phyloP scores from a whole-genome alignment of 768 basidiomycete species.

The Chalciporus piperatus region DNA sequence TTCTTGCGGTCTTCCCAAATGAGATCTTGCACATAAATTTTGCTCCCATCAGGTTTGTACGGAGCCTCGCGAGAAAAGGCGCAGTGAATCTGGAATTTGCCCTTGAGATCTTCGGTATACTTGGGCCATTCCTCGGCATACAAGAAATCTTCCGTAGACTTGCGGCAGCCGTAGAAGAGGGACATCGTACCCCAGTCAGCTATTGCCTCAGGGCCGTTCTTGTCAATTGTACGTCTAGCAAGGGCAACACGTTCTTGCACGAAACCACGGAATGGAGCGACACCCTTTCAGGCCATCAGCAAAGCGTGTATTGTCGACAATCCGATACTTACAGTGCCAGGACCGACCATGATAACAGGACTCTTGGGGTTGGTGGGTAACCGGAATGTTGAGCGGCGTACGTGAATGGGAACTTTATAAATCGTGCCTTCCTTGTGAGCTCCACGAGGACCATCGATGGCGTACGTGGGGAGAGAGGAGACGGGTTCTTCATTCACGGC shows the following conservation, averaged over 20 bases:
- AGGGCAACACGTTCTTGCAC: constrained; percentile 97
- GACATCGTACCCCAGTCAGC: constrained; percentile 94
- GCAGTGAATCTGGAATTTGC: constrained; percentile 84
- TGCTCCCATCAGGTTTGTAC: constrained; percentile 87
- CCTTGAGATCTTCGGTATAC: constrained; percentile 82
- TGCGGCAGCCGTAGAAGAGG: constrained; percentile 96
- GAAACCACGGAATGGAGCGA: constrained; percentile 99
- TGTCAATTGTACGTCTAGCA: constrained; percentile 90
- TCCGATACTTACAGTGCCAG: constrained; percentile 78
- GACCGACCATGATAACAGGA: constrained; percentile 98
- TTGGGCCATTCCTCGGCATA: constrained; percentile 95
- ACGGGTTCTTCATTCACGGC: constrained; percentile 59
- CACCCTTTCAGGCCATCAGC: constrained; percentile 59
- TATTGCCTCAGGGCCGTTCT: constrained; percentile 91
- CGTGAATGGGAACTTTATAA: constrained; percentile 90
- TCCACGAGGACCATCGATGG: constrained; percentile 87
- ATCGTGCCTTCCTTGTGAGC: constrained; percentile 68
- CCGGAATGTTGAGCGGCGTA: constrained; percentile 94
- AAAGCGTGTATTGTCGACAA: not conserved
- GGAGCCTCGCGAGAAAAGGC: constrained; percentile 88
- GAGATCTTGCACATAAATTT: constrained; percentile 99
- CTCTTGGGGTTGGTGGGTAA: constrained; percentile 97
- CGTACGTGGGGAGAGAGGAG: constrained; percentile 66
- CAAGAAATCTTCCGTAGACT: constrained; percentile 84
- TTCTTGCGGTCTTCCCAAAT: constrained; percentile 83